These are phyloP conservation scores for Hirschioporus abietinus DNA, from an alignment of 768 basidiomycete genomes.

Conservation along the genomic window DNA sequence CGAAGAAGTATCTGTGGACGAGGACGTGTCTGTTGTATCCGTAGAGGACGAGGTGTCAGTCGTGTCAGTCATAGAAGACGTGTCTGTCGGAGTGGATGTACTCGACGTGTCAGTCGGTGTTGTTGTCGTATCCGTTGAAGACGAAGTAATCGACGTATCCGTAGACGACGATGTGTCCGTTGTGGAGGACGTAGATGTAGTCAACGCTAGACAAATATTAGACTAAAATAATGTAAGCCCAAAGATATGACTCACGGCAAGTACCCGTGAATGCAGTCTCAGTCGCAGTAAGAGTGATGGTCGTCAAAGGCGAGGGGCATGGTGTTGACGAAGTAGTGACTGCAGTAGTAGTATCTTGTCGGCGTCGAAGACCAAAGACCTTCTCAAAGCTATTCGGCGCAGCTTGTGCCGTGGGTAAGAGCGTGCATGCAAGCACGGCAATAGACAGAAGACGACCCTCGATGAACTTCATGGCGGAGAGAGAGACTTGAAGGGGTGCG, in stretches of 20 bases:
- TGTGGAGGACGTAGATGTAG: not conserved
- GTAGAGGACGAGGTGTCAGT: not conserved
- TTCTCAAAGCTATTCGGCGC: not conserved
- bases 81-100: not conserved
- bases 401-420: not conserved
- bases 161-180: not conserved
- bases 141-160: too few species aligned
- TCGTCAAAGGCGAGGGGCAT: not conserved
- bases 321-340: not conserved
- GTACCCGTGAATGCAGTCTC: not conserved
- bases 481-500: not conserved
- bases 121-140: not conserved
- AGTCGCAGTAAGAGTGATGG: not conserved
- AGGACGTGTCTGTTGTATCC: not conserved
- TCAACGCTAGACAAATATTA: not conserved
- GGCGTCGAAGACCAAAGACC: not conserved
- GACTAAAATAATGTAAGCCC: not conserved
- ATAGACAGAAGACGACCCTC: not conserved
- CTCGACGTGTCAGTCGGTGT: not conserved
- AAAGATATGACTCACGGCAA: not conserved
- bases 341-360: not conserved
- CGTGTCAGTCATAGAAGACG: not conserved
- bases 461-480: not conserved
- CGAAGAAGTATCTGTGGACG: not conserved
- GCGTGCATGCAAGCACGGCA: not conserved